Evolutionary conservation across 768 basidiomycete species (phyloP).

Genomic region (Lactarius indigo): DNA sequence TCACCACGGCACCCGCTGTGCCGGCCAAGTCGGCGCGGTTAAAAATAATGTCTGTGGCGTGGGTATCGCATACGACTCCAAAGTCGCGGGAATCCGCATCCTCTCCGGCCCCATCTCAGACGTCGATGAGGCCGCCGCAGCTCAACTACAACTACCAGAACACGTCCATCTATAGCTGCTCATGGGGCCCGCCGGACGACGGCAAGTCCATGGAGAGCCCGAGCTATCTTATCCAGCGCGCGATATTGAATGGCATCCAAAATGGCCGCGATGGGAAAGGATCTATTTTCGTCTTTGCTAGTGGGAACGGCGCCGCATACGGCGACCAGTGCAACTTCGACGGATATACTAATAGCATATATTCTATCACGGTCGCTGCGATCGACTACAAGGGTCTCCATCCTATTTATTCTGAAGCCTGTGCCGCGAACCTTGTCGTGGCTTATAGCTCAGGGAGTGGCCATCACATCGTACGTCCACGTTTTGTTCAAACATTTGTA

Average conservation of each 20-base stretch:
- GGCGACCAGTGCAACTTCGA: slow-evolving; percentile 99
- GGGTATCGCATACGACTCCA: slow-evolving; percentile 88
- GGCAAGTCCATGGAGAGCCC: slow-evolving; percentile 95
- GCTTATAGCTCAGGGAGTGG: slow-evolving; percentile 95
- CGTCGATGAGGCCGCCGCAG: slow-evolving; percentile 89
- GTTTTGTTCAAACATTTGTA: slow-evolving; percentile 5
- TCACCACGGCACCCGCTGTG: slow-evolving; percentile 96
- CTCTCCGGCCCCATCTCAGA: slow-evolving; percentile 94
- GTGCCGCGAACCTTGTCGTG: slow-evolving; percentile 95
- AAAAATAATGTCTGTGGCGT: slow-evolving; percentile 93
- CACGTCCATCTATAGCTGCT: slow-evolving; percentile 92
- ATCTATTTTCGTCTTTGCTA: slow-evolving; percentile 94
- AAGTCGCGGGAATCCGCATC: slow-evolving; percentile 92
- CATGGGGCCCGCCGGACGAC: slow-evolving; percentile 98
- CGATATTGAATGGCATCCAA: slow-evolving; percentile 90
- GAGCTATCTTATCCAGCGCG: slow-evolving; percentile 84
- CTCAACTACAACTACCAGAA: slow-evolving; percentile 93
- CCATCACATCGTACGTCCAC: slow-evolving; percentile 76
- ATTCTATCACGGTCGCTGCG: slow-evolving; percentile 93
- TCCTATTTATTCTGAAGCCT: slow-evolving; percentile 97
- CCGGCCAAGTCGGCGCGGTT: slow-evolving; percentile 91
- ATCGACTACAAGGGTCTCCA: slow-evolving; percentile 91
- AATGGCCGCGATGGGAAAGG: slow-evolving; percentile 88
- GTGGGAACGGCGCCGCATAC: slow-evolving; percentile 87
- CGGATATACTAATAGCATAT: slow-evolving; percentile 98